These are phyloP conservation scores for Antarctomyces pellizariae DNA, from an alignment of 495 filamentous ascomycete genomes.

Conservation along the genomic window DNA sequence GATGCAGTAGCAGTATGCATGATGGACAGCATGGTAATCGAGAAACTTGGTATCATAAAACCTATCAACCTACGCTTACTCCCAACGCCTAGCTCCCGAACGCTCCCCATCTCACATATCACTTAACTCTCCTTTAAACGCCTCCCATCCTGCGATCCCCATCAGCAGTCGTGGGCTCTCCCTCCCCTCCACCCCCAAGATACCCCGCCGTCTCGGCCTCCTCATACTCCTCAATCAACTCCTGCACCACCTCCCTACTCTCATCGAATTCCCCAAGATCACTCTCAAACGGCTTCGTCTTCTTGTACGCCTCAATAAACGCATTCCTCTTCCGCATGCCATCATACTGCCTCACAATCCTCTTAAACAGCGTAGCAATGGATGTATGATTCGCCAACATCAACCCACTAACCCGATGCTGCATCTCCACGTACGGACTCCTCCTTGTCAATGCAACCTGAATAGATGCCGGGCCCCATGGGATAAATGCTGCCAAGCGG, in stretches of 20 bases:
- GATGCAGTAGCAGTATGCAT: no score
- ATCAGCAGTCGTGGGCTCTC: constrained; percentile 19
- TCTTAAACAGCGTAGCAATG: constrained; percentile 88
- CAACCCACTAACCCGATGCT: constrained; percentile 81
- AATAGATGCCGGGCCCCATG: constrained; percentile 96
- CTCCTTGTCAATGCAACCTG: constrained; percentile 94
- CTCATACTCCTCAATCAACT: constrained; percentile 83
- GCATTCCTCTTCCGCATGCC: constrained; percentile 87
- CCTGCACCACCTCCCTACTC: constrained; percentile 65
- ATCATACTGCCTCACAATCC: constrained; percentile 76
- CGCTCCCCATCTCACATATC: constrained; percentile 19
- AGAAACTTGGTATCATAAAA: no score
- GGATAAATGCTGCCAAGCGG: constrained; percentile 84
- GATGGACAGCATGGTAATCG: no score
- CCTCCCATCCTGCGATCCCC: no score
- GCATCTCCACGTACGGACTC: constrained; percentile 76
- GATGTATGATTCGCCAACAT: constrained; percentile 98
- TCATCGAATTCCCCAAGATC: constrained; percentile 91
- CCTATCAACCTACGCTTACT: neutral
- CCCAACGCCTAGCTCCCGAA: neutral
- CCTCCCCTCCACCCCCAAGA: constrained; percentile 43
- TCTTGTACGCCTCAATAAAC: constrained; percentile 87
- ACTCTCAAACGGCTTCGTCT: constrained; percentile 74
- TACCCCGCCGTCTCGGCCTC: constrained; percentile 80
- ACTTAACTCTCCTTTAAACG: no score